Conservation (phyloP, 257 asterid species). For the Osmanthus fragrans region DNA sequence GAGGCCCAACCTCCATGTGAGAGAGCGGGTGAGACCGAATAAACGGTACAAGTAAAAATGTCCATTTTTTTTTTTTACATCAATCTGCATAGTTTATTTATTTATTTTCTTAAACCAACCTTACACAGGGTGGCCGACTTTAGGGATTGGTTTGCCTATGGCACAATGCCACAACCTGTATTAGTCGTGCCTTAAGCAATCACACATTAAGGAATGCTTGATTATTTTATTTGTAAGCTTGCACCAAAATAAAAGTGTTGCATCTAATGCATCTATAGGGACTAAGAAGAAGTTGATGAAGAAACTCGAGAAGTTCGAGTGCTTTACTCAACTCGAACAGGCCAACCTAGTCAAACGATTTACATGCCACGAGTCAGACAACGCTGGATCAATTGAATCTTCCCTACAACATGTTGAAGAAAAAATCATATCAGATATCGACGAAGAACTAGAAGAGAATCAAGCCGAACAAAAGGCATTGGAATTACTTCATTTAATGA, state of each 20-base stretch:
- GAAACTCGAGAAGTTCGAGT: constrained; percentile 59
- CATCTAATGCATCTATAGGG: constrained; percentile 37
- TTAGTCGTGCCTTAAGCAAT: not conserved
- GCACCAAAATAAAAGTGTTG: not conserved
- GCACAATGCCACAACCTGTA: too few species aligned
- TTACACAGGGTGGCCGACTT: too few species aligned
- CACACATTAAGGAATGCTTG: not conserved
- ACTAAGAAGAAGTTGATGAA: constrained; percentile 57
- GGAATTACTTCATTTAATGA: constrained; percentile 41
- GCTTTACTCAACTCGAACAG: constrained; percentile 61
- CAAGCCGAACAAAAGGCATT: constrained; percentile 30
- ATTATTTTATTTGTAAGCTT: not conserved
- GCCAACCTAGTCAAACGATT: constrained; percentile 48
- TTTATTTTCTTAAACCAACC: too few species aligned
- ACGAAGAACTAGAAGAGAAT: constrained; percentile 30
- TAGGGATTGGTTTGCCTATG: too few species aligned
- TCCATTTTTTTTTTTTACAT: too few species aligned
- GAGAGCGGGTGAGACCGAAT: too few species aligned
- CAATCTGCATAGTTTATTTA: too few species aligned
- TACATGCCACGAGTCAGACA: constrained; percentile 42
- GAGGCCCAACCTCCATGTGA: too few species aligned
- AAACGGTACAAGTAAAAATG: too few species aligned
- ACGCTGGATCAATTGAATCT: constrained; percentile 38
- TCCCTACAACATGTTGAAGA: constrained; percentile 26
- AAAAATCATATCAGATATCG: constrained; percentile 22